Base-by-base conservation (phyloP, 2,329 filamentous ascomycete genomes). In the Corniculantispora saksenae region DNA sequence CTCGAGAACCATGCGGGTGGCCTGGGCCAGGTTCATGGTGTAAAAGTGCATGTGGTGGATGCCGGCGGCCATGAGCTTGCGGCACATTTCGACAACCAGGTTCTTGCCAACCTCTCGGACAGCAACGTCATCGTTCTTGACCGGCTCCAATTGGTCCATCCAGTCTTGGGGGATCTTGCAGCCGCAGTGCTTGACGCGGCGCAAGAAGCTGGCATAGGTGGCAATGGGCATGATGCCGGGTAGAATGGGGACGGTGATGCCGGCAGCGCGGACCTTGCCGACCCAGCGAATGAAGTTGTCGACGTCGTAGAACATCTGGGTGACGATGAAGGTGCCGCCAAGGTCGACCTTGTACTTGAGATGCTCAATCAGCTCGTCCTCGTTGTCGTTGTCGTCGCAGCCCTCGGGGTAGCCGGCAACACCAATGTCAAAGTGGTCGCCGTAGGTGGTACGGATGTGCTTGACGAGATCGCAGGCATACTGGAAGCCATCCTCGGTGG, bases 221-320 rank as follows among this genome's bases (percentile, higher is more conserved):
- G 93, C 92, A 72, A 99, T 98, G 65, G 81, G 77, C 90, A 96
- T 94, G 74, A 94, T 94, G 27, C 93, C 93, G 3, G 91, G 91
- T 57, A 96, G 86, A 70, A 97, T 95, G 19, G 92, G 92, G 38
- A 95, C 83, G 29, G 81, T 89, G 74, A 99, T 94, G 56, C 95
- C 95, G 73, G 88, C 89, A 61, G 89, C 92, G 58, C 94, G 90
- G 66, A 94, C 93, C 76, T 92, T 95, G 70, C 86, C 83, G 45
- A 96, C 91, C 95, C 95, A 99, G 61, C 89, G 86, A 62, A 98
- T 80, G 79, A 99, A 99, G 75, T 95, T 94, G 73, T 99, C 94
- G 58, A 88, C 94, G 74, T 99, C 94, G 82, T 99, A 99, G 80
- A 98, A 98, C 95, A 99, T 99, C 81, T 99, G 95, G 0, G 95